These are phyloP conservation scores for Hyaloscypha finlandica DNA, from an alignment of 495 filamentous ascomycete species.

Conservation along the genomic window DNA sequence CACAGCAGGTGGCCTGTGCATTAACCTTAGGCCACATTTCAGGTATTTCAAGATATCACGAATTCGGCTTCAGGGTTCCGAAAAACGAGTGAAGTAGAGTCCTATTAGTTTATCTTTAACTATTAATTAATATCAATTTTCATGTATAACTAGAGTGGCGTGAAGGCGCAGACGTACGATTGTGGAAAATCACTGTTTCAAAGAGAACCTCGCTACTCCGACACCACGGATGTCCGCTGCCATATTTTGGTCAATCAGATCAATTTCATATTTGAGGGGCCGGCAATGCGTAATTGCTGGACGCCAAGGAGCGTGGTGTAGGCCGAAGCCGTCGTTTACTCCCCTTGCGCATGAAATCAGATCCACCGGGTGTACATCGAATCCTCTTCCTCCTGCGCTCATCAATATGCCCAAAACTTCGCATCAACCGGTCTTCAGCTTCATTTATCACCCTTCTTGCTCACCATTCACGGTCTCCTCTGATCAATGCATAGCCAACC, in stretches of 20 bases:
- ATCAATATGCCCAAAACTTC: constrained; percentile 16
- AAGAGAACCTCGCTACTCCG: not conserved
- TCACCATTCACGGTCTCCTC: constrained; percentile 17
- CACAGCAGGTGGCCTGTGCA: not conserved
- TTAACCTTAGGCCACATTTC: not conserved
- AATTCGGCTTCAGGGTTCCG: not conserved
- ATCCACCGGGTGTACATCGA: constrained; percentile 8
- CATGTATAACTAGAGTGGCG: not conserved
- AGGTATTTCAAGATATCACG: not conserved
- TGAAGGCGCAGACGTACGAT: not conserved
- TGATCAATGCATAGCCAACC: constrained; percentile 14
- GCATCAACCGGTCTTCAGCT: constrained; percentile 17
- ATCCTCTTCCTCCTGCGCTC: constrained; percentile 16
- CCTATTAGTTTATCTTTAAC: constrained; percentile 1
- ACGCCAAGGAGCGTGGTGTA: not conserved
- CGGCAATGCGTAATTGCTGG: not conserved
- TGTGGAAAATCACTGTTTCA: not conserved
- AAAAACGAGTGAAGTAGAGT: not conserved
- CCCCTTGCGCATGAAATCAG: not conserved
- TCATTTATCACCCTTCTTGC: constrained; percentile 19
- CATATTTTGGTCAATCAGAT: not conserved
- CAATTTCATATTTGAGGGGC: constrained; percentile 1
- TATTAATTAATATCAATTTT: not conserved
- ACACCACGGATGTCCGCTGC: not conserved
- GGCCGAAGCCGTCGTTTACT: not conserved